Base-by-base conservation (phyloP, 2,329 filamentous ascomycete species). In the Pestalotiopsis sp. region DNA sequence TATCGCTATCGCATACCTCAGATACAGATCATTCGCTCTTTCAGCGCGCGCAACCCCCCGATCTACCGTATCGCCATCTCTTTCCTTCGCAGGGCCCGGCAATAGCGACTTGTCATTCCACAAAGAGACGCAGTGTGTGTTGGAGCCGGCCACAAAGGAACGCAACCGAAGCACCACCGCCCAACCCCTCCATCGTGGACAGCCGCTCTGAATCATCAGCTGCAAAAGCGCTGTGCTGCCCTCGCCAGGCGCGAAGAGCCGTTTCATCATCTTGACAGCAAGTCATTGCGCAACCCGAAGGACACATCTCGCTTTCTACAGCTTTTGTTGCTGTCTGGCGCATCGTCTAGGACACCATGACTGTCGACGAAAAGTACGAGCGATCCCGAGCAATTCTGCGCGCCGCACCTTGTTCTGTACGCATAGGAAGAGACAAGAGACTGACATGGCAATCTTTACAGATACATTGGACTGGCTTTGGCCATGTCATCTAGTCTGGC, bases 391-490 rank as follows among this genome's bases (percentile, higher is more conserved):
- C 64, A 17, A 11, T 12, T 31, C 27, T 66, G 31, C 25, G 20
- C 20, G 38, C 49, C 39, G n/a, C 49, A 23, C 25, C 23, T 36
- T 20, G n/a, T 25, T 36, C 25, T 56, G 12, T 11, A 11, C 20
- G n/a, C 25, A 20, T 20, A 14, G 41, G 20, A 20, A 49, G 17
- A 56, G 20, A 45, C 4, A 63, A 67, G 65, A 70, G 75, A 36
- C 80, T 83, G 73, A 83, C 76, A 69, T 68, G 36, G 68, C 71
- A 58, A 67, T 67, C 41, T 69, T 65, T 71, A 71, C 77, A 93
- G 92, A 85, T 94, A 94, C 78, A 89, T 94, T 76, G 92, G 92
- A 78, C 84, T 94, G 82, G 89, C 88, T 70, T 83, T 94, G 81
- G 92, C 92, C 85, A 90, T 94, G 78, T 86, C 87, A 70, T 93